Base-by-base conservation (phyloP, 176 grass and related monocot species). In the Alloteropsis semialata region DNA sequence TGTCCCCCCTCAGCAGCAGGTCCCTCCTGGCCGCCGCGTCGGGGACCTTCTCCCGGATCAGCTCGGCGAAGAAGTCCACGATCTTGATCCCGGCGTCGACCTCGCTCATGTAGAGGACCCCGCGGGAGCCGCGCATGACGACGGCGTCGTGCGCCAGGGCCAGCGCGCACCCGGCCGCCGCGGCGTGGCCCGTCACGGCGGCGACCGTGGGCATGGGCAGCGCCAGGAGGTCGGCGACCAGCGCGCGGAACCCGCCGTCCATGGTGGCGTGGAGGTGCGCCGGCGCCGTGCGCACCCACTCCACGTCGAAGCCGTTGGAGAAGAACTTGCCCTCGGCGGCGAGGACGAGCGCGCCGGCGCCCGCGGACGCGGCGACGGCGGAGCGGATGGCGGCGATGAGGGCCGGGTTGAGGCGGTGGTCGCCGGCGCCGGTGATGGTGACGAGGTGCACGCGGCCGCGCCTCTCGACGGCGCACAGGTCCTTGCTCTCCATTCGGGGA, bases 21-120 rank as follows among this genome's bases (percentile, higher is more conserved):
- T 98, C 88, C 45, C 88, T 72, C 78, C 88, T 71, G 6, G 70
- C 19, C 18, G 44, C 76, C 2, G 81, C 81, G 90, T 98, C 82
- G 30, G 88, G 71, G 84, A 97, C 93, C 75, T 97, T 97, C 64
- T 90, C 73, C 22, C 91, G 84, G 55, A 97, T 37, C 42, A 91
- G 19, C 57, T 84, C 80, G 53, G 19, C 87, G 72, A 98, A 89
- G 82, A 69, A 94, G 37, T 80, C 80, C 10, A 83, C 44, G 73
- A 98, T 79, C 74, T 85, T 84, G 37, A 97, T 17, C 25, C 92
- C 90, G 18, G 81, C 70, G 82, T 97, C 84, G 22, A 94, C 86
- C 78, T 98, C 92, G 78, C 92, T 91, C 92, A 92, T 93, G 92
- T 94, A 98, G 53, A 98, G 81, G 92, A 94, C 77, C 8, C 95